Evolutionary conservation across 73 alveolate genomes (phyloP).

Genomic region (Paramecium tetraurelia): DNA sequence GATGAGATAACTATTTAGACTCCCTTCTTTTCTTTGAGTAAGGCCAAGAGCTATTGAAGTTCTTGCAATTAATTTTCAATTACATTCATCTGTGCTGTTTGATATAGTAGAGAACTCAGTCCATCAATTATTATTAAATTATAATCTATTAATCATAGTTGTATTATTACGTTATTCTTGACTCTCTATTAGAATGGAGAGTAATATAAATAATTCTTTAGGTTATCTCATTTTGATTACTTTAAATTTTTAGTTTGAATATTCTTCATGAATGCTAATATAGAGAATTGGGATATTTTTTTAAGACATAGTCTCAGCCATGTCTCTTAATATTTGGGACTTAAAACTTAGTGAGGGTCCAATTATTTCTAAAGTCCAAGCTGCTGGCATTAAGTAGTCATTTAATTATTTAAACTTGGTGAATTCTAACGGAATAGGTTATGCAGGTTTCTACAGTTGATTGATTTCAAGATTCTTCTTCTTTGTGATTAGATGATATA

Average conservation of each 20-base stretch:
- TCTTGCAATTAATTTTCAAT: not conserved
- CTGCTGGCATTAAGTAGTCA: not conserved
- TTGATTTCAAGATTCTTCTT: not conserved
- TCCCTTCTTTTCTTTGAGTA: not conserved
- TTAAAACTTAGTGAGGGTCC: not conserved
- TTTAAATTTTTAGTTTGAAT: not conserved
- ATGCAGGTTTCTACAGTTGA: not conserved
- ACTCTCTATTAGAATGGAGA: not conserved
- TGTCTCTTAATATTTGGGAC: not conserved
- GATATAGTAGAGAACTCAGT: not conserved
- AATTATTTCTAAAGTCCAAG: slow-evolving; percentile 28
- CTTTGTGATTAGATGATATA: not conserved
- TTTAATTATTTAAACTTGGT: not conserved
- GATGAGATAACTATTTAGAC: not conserved
- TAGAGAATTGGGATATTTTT: not conserved
- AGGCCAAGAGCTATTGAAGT: not conserved
- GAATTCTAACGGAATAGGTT: not conserved
- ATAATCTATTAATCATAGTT: not conserved
- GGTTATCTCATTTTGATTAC: not conserved
- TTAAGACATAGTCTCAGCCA: slow-evolving; percentile 31
- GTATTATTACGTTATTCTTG: not conserved
- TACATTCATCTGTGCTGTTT: not conserved
- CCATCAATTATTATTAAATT: slow-evolving; percentile 1
- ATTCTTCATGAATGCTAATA: not conserved
- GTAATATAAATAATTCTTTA: not conserved